Evolutionary conservation across 306 rosid species (phyloP).

Genomic region (Prunus kanzakura): DNA sequence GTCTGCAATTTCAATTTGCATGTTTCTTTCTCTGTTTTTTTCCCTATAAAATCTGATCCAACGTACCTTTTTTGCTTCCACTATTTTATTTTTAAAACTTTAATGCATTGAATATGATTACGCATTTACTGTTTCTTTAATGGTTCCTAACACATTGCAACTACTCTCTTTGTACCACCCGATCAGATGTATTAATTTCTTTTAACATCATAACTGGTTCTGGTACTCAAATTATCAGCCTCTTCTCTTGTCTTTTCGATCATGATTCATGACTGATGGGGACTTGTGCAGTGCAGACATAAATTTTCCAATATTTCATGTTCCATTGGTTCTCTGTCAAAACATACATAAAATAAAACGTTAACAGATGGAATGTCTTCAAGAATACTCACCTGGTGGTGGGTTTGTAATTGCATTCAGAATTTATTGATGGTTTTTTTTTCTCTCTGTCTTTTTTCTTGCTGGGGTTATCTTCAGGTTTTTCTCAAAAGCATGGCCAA

Average conservation of each 20-base stretch:
- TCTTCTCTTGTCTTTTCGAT: background rate
- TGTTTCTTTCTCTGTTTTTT: background rate
- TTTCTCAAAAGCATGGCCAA: background rate
- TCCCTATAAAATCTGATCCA: background rate
- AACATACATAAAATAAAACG: background rate
- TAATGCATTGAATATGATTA: background rate
- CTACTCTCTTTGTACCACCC: constrained; percentile 5
- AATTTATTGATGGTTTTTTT: background rate
- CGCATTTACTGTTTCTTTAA: constrained; percentile 9
- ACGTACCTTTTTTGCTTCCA: background rate
- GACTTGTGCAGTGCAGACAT: background rate
- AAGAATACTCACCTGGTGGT: background rate
- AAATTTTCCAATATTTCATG: background rate
- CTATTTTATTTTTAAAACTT: background rate
- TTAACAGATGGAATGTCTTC: background rate
- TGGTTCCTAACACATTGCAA: constrained; percentile 17
- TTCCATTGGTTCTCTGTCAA: background rate
- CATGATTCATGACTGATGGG: background rate
- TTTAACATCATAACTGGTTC: background rate
- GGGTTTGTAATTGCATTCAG: background rate
- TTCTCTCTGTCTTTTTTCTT: background rate
- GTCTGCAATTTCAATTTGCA: background rate
- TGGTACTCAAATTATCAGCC: background rate
- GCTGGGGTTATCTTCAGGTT: background rate
- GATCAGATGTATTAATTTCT: background rate